phyloP scores from a whole-genome alignment of 805 yeast species.

The Lipomyces sp. region DNA sequence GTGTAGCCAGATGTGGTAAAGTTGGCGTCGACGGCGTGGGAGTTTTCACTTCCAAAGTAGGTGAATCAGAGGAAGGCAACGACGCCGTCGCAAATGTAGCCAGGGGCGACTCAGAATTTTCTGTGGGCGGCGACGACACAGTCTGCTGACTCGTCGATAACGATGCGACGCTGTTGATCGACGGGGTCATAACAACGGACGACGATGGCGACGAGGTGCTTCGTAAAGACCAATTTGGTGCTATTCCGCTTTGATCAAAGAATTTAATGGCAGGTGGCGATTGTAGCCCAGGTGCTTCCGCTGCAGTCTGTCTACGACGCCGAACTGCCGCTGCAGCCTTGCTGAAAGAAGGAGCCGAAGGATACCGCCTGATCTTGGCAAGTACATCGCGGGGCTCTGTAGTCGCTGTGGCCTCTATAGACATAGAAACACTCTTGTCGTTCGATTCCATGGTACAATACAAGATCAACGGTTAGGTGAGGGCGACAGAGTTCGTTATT shows the following conservation, averaged over 20 bases:
- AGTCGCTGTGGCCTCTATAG: not conserved
- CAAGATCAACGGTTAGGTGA: not conserved
- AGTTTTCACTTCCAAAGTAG: not conserved
- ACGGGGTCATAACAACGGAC: constrained; percentile 7
- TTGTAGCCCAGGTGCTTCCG: constrained; percentile 17
- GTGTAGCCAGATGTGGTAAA: not conserved
- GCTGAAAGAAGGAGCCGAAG: constrained; percentile 35
- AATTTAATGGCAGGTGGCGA: not conserved
- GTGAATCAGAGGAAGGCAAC: constrained; percentile 11
- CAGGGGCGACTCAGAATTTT: not conserved
- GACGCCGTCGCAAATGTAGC: constrained; percentile 20
- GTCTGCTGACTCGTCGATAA: not conserved
- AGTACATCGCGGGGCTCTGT: constrained; percentile 3
- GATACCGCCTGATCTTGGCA: constrained; percentile 28
- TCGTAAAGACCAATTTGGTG: not conserved
- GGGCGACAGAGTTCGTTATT: not conserved
- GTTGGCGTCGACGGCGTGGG: constrained; percentile 1
- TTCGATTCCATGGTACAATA: not conserved
- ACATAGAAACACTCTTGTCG: constrained; percentile 1
- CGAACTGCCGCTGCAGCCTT: constrained; percentile 31
- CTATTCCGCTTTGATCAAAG: not conserved
- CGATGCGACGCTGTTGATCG: constrained; percentile 10
- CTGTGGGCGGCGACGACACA: not conserved
- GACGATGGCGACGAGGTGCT: constrained; percentile 4
- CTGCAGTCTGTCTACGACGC: constrained; percentile 26